phyloP scores from a whole-genome alignment of 805 yeast genomes.

The Metschnikowia reukaufii region DNA sequence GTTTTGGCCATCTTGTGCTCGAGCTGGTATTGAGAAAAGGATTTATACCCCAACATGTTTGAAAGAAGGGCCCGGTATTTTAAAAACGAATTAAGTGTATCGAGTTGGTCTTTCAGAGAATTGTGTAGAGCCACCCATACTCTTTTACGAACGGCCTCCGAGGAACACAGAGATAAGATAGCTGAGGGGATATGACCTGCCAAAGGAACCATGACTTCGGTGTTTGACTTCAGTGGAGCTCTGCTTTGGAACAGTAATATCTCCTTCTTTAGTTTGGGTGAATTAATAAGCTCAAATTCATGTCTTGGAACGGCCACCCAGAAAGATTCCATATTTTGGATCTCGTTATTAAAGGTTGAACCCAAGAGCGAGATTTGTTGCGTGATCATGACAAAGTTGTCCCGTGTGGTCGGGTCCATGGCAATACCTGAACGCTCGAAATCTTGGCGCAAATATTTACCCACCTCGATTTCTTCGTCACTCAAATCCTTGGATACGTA shows the following conservation, averaged over 20 bases:
- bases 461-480: conserved; percentile 80
- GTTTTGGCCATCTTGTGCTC: conserved; percentile 86
- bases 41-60: conserved; percentile 62
- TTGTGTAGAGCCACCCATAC: conserved; percentile 77
- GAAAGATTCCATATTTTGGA: conserved; percentile 34
- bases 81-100: conserved; percentile 56
- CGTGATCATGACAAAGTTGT: conserved; percentile 72
- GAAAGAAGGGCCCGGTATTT: conserved; percentile 71
- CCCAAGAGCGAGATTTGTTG: conserved; percentile 81
- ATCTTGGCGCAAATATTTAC: conserved; percentile 74
- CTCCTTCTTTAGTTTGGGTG: conserved; percentile 23
- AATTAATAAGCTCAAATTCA: conserved; percentile 31
- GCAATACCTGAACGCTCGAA: conserved; percentile 89
- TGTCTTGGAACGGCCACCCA: conserved; percentile 37
- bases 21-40: conserved; percentile 78
- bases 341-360: conserved; percentile 64
- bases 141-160: conserved; percentile 56
- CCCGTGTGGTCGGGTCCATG: conserved; percentile 64
- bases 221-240: conserved; percentile 15
- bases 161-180: conserved; percentile 57
- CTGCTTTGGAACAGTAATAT: conserved; percentile 29
- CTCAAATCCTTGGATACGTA: conserved; percentile 39
- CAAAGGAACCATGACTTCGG: conserved; percentile 29
- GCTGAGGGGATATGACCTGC: conserved; percentile 65
- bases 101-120: conserved; percentile 62